Conservation (phyloP, 306 rosid species). For the Prunus davidiana region DNA sequence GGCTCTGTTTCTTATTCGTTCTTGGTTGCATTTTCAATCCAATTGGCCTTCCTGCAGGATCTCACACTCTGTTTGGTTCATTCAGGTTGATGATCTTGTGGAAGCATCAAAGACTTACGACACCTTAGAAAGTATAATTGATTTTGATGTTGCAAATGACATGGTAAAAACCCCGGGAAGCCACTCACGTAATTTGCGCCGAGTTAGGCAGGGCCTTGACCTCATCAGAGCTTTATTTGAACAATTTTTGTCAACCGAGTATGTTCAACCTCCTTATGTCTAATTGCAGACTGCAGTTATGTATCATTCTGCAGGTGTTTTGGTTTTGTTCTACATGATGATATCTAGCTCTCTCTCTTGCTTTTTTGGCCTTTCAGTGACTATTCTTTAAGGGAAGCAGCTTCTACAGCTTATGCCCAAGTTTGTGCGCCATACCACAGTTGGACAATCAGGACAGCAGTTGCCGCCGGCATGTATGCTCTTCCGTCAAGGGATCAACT, state of each 20-base stretch:
- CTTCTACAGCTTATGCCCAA: constrained; percentile 76
- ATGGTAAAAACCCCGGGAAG: constrained; percentile 75
- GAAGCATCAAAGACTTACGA: constrained; percentile 64
- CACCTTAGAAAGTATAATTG: constrained; percentile 51
- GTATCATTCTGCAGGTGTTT: neutral
- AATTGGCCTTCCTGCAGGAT: constrained; percentile 1
- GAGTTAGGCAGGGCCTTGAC: constrained; percentile 95
- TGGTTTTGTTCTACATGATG: neutral
- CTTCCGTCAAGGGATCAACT: constrained; percentile 93
- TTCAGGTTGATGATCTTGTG: constrained; percentile 60
- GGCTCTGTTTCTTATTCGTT: too few species aligned
- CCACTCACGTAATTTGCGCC: constrained; percentile 77
- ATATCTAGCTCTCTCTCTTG: neutral
- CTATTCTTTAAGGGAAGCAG: constrained; percentile 57
- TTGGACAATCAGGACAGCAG: constrained; percentile 91
- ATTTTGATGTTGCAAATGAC: constrained; percentile 52
- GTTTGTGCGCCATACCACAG: constrained; percentile 90
- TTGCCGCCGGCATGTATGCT: constrained; percentile 89
- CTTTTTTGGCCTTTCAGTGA: constrained; percentile 40
- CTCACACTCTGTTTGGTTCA: constrained; percentile 26
- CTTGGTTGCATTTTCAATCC: neutral
- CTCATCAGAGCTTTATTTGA: constrained; percentile 85
- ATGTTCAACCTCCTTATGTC: constrained; percentile 19
- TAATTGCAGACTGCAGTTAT: neutral
- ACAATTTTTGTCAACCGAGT: constrained; percentile 58